Evolutionary conservation across 495 filamentous ascomycete species (phyloP), one percentile per base, ranked within the genome.

Genomic region (Hypoxylon cercidicola): DNA sequence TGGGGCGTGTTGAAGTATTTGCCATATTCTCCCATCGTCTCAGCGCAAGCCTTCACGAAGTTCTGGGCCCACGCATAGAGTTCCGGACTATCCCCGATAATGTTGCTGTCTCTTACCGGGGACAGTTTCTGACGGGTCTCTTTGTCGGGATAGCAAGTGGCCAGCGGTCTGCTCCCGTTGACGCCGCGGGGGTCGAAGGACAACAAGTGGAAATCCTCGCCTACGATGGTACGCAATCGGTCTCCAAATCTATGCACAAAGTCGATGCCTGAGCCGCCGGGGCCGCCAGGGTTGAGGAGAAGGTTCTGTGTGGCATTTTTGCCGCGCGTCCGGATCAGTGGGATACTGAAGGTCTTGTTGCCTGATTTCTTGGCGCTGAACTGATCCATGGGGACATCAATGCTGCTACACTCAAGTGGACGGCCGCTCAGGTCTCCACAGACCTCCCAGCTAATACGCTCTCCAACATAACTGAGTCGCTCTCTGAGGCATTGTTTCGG

Each of bases 171-270:
- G 16, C 68, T 64, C 25, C 25, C 25, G 60, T 80, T 80, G 18
- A 81, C 69, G 13, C 80, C 78, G 48, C 80, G 78, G 2, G 80
- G 80, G 49, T 81, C 79, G 62, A 81, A 81, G 43, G 71, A 67
- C 8, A 82, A 60, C 12, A 82, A 66, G 62, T 82, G 76, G 66
- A 77, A 78, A 11, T 62, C 72, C 20, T 81, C 77, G 54, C 80
- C 80, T 30, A 81, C 48, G 15, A 82, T 72, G 15, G 66, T 50
- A 46, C 52, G 70, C 8, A 82, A 59, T 16, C 66, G 62, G 8
- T 60, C 68, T 35, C 79, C 78, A 1, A 51, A 50, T 10, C 71
- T 68, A 47, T 75, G 65, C 12, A 82, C 19, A 16, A 77, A 74
- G 3, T 71, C 60, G 18, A 74, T 68, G 1, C 79, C 80, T 23